Base-by-base conservation (phyloP, 352 stramenopile species). In the Sclerospora graminicola region DNA sequence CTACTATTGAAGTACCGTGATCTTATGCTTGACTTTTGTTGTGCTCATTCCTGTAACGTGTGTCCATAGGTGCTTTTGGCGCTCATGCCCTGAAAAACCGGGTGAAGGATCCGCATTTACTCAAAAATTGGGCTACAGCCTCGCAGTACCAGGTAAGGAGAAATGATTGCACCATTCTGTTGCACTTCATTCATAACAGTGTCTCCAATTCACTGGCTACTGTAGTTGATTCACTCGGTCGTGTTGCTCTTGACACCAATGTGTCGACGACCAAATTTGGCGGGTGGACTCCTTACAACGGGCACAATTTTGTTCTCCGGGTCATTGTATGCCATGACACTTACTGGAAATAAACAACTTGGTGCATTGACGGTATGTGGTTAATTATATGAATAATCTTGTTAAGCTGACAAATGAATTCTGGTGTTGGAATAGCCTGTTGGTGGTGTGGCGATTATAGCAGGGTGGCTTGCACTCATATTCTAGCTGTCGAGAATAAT, bases 121-220 rank as follows among this genome's bases (percentile, higher is more conserved):
- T 89, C 49, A 89, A 92, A 65, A 89, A 74, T 51, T 92, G 80
- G 80, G 73, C 88, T 46, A 89, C 77, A 0, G 80, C 75, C 0
- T 64, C 80, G 0, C 70, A 89, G 23, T 92, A 92, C 49, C 80
- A 92, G n/a, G 69, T 88, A 23, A 8, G 14, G n/a, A n/a, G n/a
- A n/a, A n/a, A n/a, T 52, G 2, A 1, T 26, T 16, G 6, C 15
- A 30, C 28, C 4, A 33, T 33, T 3, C 28, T 15, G 8, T 33
- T 5, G 15, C 2, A 9, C 14, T 5, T 33, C 14, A 13, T 33
- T 33, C 4, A 9, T 33, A 4, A n/a, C 28, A 33, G 13, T 29
- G 13, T 21, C 32, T 20, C 5, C 9, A n/a, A 13, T 38, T 29
- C 21, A 32, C 27, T 23, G 24, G 46, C n/a, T n/a, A n/a, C n/a